phyloP scores from a whole-genome alignment of 257 asterid genomes.

The Ehretia macrophylla region DNA sequence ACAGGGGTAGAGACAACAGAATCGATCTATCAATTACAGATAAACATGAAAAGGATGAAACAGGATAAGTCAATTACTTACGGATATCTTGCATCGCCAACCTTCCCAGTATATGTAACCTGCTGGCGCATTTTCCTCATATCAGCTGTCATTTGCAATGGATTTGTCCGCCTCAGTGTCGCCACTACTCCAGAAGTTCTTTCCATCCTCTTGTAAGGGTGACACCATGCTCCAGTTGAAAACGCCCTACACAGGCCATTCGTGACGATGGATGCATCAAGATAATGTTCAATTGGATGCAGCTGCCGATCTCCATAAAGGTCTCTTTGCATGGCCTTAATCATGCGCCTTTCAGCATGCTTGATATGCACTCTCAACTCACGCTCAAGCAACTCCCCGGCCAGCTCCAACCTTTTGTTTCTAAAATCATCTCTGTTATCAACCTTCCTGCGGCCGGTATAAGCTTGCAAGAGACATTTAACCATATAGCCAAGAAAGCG shows the following conservation, averaged over 20 bases:
- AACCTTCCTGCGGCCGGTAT: constrained; percentile 61
- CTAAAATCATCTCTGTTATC: constrained; percentile 87
- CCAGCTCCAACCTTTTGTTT: constrained; percentile 89
- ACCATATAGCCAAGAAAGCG: constrained; percentile 87
- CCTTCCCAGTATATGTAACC: constrained; percentile 87
- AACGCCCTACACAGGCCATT: constrained; percentile 97
- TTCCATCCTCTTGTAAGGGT: constrained; percentile 82
- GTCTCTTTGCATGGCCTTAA: constrained; percentile 75
- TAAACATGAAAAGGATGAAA: too few relatives aligned
- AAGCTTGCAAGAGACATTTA: constrained; percentile 73
- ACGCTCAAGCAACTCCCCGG: constrained; percentile 80
- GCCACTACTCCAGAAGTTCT: constrained; percentile 92
- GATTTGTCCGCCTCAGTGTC: constrained; percentile 82
- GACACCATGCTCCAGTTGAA: constrained; percentile 92
- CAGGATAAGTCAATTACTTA: constrained; percentile 27
- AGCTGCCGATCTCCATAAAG: constrained; percentile 59
- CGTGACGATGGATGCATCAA: constrained; percentile 77
- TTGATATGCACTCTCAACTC: constrained; percentile 74
- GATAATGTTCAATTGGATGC: constrained; percentile 52
- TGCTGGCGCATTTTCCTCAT: constrained; percentile 96
- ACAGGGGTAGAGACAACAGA: too few relatives aligned
- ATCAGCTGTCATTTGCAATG: constrained; percentile 74
- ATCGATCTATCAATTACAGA: too few relatives aligned
- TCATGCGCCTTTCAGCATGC: constrained; percentile 79
- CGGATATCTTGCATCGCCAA: constrained; percentile 98